phyloP scores from a whole-genome alignment of 768 basidiomycete species.

The Mycena chlorophos region DNA sequence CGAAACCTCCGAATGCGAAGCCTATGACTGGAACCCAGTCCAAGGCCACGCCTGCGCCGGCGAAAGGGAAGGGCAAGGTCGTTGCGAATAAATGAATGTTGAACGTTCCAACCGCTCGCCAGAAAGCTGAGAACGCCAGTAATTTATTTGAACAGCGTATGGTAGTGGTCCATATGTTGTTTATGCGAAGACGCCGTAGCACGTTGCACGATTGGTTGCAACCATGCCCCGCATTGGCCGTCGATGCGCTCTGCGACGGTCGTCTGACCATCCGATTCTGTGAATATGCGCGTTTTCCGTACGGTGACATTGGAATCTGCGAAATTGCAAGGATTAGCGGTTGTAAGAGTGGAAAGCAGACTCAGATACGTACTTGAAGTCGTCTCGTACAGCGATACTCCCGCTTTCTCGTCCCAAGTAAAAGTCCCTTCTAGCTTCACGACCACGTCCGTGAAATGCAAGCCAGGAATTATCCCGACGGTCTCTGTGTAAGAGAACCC shows the following conservation, averaged over 20 bases:
- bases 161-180: constrained; percentile 1
- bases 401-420: constrained; percentile 10
- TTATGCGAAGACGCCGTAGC: constrained; percentile 1
- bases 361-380: constrained; percentile 8
- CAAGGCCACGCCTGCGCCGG: too few species aligned
- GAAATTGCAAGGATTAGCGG: background rate
- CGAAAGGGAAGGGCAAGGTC: too few species aligned
- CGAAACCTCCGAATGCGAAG: too few species aligned
- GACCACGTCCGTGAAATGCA: constrained; percentile 13
- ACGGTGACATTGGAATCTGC: constrained; percentile 6
- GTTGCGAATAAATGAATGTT: too few species aligned
- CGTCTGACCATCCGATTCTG: constrained; percentile 11
- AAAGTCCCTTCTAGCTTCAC: constrained; percentile 16
- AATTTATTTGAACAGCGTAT: background rate
- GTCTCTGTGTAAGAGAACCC: constrained; percentile 16
- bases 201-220: constrained; percentile 6
- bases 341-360: background rate
- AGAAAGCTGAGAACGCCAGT: too few species aligned
- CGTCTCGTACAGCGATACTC: constrained; percentile 18
- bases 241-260: constrained; percentile 17
- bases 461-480: constrained; percentile 15
- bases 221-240: constrained; percentile 13
- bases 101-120: too few species aligned
- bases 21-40: too few species aligned
- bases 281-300: constrained; percentile 15